Conservation (phyloP, 2,329 filamentous ascomycete species). For the Hypoxylon sp. region DNA sequence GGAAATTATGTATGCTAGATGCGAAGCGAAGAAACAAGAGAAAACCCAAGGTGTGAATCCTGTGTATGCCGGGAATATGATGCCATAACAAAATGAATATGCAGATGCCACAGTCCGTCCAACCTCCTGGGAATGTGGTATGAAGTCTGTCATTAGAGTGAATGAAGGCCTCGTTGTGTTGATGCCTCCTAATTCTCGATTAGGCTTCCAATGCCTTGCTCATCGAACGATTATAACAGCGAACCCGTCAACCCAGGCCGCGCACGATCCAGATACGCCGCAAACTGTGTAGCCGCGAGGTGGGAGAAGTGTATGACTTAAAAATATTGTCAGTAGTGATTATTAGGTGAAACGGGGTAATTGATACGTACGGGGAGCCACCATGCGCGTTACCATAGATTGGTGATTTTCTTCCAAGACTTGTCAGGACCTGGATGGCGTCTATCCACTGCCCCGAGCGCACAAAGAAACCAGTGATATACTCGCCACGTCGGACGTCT, state of each 20-base stretch:
- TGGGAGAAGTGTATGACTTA: slow-evolving; percentile 87
- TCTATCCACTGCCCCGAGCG: slow-evolving; percentile 88
- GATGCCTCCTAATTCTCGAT: not conserved
- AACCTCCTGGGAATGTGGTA: slow-evolving; percentile 11
- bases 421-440: slow-evolving; percentile 91
- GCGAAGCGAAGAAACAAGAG: slow-evolving; percentile 37
- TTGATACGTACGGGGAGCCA: slow-evolving; percentile 81
- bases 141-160: slow-evolving; percentile 24
- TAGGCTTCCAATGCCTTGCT: slow-evolving; percentile 48
- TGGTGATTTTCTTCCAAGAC: slow-evolving; percentile 85
- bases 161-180: slow-evolving; percentile 10
- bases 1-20: slow-evolving; percentile 41
- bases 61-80: slow-evolving; percentile 41
- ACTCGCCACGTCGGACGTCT: slow-evolving; percentile 89
- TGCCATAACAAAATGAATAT: slow-evolving; percentile 41
- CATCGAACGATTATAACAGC: slow-evolving; percentile 82
- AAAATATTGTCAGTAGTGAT: slow-evolving; percentile 44
- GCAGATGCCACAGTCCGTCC: slow-evolving; percentile 37
- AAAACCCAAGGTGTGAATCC: slow-evolving; percentile 31
- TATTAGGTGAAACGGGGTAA: not conserved
- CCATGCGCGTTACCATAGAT: slow-evolving; percentile 86
- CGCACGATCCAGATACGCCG: slow-evolving; percentile 87
- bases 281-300: slow-evolving; percentile 91
- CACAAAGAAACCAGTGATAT: slow-evolving; percentile 87
- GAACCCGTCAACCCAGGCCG: slow-evolving; percentile 86